Evolutionary conservation across 1,284 basidiomycete genomes (phyloP).

Genomic region (Ganoderma leucocontextum): DNA sequence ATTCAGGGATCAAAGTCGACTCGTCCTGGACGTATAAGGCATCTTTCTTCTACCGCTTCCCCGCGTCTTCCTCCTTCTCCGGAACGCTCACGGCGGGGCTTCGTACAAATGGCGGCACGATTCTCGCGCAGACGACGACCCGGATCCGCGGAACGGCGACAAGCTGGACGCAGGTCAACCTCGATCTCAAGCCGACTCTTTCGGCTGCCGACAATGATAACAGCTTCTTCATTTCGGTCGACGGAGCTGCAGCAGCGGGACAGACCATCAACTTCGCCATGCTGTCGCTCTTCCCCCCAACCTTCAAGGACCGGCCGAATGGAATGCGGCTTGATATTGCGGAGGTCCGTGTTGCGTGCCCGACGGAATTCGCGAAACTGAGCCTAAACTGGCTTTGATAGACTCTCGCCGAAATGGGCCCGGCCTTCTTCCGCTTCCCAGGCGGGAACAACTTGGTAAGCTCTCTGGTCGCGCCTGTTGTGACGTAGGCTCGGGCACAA

Average conservation of each 20-base stretch:
- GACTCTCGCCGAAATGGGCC: constrained; percentile 66
- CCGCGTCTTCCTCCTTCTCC: constrained; percentile 53
- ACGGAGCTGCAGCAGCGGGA: constrained; percentile 55
- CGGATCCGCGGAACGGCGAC: constrained; percentile 55
- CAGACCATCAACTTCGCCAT: constrained; percentile 68
- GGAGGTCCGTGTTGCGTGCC: constrained; percentile 46
- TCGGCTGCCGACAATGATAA: constrained; percentile 53
- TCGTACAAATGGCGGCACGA: constrained; percentile 52
- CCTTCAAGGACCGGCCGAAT: constrained; percentile 69
- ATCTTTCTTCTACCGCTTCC: constrained; percentile 71
- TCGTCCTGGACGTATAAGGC: constrained; percentile 66
- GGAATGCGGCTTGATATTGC: constrained; percentile 75
- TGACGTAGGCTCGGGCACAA: constrained; percentile 15
- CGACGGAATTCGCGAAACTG: constrained; percentile 7
- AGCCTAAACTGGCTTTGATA: constrained; percentile 33
- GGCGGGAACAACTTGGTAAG: constrained; percentile 65
- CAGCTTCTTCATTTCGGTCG: constrained; percentile 61
- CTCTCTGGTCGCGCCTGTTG: constrained; percentile 20
- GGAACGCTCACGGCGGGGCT: constrained; percentile 57
- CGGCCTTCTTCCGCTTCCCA: constrained; percentile 74
- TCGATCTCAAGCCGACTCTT: constrained; percentile 53
- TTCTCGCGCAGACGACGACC: constrained; percentile 53
- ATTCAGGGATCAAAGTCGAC: constrained; percentile 68
- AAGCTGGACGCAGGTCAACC: constrained; percentile 60
- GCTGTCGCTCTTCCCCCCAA: constrained; percentile 78